phyloP scores from a whole-genome alignment of 2,329 filamentous ascomycete species.

The Trichoderma guizhouense region DNA sequence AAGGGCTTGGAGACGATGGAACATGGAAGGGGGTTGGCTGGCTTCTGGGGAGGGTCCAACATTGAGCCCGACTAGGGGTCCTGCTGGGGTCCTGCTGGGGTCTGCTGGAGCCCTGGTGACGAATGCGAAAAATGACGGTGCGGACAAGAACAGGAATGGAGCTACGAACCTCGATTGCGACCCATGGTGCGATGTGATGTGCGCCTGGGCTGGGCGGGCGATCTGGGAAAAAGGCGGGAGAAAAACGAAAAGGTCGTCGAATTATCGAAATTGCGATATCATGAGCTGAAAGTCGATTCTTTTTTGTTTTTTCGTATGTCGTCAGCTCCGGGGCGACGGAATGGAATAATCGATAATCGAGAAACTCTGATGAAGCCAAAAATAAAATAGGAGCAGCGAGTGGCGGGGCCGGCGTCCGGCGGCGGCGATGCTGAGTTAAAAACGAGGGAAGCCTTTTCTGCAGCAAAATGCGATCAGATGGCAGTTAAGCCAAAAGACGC shows the following conservation, averaged over 20 bases:
- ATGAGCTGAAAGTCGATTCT: background rate
- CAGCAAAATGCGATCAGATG: background rate
- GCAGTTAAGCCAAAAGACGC: background rate
- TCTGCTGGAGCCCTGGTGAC: background rate
- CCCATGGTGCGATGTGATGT: constrained; percentile 41
- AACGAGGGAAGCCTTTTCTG: background rate
- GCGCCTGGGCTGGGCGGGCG: constrained; percentile 11
- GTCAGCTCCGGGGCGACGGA: background rate
- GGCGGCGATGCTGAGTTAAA: background rate
- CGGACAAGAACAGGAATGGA: constrained; percentile 22
- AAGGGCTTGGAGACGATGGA: background rate
- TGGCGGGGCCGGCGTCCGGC: constrained; percentile 12
- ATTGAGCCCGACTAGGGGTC: constrained; percentile 5
- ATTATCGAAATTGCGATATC: background rate
- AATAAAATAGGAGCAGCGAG: background rate
- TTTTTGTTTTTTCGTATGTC: background rate
- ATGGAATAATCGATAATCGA: background rate
- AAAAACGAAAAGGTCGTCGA: background rate
- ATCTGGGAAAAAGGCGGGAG: background rate
- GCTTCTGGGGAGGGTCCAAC: background rate
- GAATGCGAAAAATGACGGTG: background rate
- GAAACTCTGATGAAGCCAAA: background rate
- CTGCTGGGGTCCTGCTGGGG: constrained; percentile 2
- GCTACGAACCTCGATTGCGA: constrained; percentile 53
- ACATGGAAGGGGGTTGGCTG: background rate